These are phyloP conservation scores for Ganoderma sp. DNA, from an alignment of 1,284 basidiomycete genomes.

Conservation along the genomic window DNA sequence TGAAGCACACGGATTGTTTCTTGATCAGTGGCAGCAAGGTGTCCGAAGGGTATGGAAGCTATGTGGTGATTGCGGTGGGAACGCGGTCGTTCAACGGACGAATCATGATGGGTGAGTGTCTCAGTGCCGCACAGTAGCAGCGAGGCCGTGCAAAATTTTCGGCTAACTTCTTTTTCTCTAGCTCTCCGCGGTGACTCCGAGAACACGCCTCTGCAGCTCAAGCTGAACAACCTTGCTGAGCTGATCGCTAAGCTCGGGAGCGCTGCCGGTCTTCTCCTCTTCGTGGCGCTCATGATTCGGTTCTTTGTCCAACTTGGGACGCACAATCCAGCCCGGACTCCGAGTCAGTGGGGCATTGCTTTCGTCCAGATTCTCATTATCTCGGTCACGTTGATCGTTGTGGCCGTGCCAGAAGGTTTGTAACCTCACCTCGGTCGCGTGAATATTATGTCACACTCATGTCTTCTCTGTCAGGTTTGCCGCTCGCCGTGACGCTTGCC, in stretches of 20 bases:
- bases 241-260: constrained; percentile 92
- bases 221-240: constrained; percentile 92
- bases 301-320: constrained; percentile 89
- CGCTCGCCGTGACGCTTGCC: constrained; percentile 95
- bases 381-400: constrained; percentile 93
- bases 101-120: constrained; percentile 87
- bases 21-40: constrained; percentile 94
- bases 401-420: constrained; percentile 93
- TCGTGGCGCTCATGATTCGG: constrained; percentile 88
- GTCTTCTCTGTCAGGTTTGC: constrained; percentile 65
- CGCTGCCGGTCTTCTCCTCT: constrained; percentile 83
- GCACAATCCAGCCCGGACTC: constrained; percentile 60
- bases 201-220: constrained; percentile 92
- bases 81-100: constrained; percentile 93
- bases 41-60: constrained; percentile 92
- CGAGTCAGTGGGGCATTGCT: constrained; percentile 86
- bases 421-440: constrained; percentile 25
- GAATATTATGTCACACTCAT: constrained; percentile 23
- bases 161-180: constrained; percentile 37
- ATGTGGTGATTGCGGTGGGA: constrained; percentile 93
- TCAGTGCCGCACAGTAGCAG: constrained; percentile 11
- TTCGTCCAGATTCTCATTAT: constrained; percentile 97
- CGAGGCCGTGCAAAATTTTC: not conserved
- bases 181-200: constrained; percentile 83
- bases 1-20: constrained; percentile 88